A percentile compares a stretch with the other conserved stretches of the same genome.
Evolutionary conservation across 176 grass and related monocot species (phyloP).

Genomic region (Aegilops tauschii): DNA sequence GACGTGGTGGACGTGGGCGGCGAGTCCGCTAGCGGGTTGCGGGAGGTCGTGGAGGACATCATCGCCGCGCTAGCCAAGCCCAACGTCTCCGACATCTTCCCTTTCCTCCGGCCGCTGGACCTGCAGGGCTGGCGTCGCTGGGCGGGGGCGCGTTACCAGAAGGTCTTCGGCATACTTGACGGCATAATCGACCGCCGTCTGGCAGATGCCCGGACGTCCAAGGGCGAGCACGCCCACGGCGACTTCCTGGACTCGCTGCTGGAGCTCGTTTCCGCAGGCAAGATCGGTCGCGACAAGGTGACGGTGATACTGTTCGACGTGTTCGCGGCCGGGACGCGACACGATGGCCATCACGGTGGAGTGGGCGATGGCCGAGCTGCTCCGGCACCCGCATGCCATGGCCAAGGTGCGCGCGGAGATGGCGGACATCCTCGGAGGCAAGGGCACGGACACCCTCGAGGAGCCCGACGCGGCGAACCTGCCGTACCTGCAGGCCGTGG

Average conservation of each 20-base stretch:
- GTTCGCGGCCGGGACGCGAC: background rate
- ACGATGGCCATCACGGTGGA: background rate
- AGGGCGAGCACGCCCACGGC: background rate
- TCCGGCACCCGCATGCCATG: background rate
- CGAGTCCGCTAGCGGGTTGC: background rate
- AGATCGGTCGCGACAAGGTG: background rate
- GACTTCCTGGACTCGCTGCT: conserved; percentile 41
- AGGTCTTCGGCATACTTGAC: conserved; percentile 1
- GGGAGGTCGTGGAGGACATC: background rate
- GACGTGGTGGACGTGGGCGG: conserved; percentile 25
- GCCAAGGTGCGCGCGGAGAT: background rate
- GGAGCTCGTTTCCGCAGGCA: background rate
- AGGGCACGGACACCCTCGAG: background rate
- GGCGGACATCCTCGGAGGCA: background rate
- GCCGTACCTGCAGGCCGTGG: background rate
- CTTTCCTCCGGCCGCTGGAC: conserved; percentile 29
- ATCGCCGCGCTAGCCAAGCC: background rate
- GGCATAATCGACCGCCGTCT: conserved; percentile 2
- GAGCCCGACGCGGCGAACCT: background rate
- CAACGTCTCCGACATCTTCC: conserved; percentile 37
- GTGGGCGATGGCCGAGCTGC: background rate
- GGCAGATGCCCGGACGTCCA: background rate
- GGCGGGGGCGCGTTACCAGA: background rate
- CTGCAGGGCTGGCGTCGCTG: conserved; percentile 10
- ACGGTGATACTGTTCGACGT: background rate